These are phyloP conservation scores for Alternaria sp. DNA, from an alignment of 2,329 filamentous ascomycete genomes.

Conservation along the genomic window DNA sequence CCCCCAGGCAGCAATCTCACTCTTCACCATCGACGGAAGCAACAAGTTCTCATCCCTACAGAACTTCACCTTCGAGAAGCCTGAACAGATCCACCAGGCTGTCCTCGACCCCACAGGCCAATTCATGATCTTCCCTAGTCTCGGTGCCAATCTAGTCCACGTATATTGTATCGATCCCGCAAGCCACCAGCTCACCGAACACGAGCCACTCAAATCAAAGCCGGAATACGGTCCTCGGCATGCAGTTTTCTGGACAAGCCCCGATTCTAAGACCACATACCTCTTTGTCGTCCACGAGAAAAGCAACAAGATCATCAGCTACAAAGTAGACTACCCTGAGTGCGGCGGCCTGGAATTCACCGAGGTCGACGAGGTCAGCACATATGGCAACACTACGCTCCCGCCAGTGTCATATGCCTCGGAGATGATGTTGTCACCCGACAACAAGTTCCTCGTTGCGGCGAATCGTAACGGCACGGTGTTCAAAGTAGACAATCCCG, in stretches of 20 bases:
- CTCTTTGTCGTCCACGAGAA: slow-evolving; percentile 70
- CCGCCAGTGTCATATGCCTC: slow-evolving; percentile 52
- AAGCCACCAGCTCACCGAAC: slow-evolving; percentile 52
- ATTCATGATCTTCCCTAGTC: slow-evolving; percentile 70
- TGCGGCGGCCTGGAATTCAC: slow-evolving; percentile 54
- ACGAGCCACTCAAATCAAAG: slow-evolving; percentile 54
- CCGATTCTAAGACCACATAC: slow-evolving; percentile 41
- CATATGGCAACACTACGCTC: slow-evolving; percentile 35
- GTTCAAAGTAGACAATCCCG: slow-evolving; percentile 57
- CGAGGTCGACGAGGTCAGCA: slow-evolving; percentile 55
- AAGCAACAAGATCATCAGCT: slow-evolving; percentile 63
- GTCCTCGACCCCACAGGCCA: slow-evolving; percentile 68
- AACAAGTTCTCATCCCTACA: slow-evolving; percentile 38
- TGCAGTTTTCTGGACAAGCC: slow-evolving; percentile 59
- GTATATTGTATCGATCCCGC: slow-evolving; percentile 60
- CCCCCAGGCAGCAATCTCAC: slow-evolving; percentile 45
- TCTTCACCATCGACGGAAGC: slow-evolving; percentile 29
- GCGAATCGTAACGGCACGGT: slow-evolving; percentile 70
- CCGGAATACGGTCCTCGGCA: slow-evolving; percentile 70
- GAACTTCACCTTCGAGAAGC: slow-evolving; percentile 49
- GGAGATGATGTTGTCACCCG: slow-evolving; percentile 63
- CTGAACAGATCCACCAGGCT: slow-evolving; percentile 66
- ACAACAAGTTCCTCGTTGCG: slow-evolving; percentile 67
- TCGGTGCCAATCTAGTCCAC: slow-evolving; percentile 68
- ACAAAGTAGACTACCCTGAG: slow-evolving; percentile 59